Conservation (phyloP, 164 flowering plant genomes). For the Berberis thunbergii region DNA sequence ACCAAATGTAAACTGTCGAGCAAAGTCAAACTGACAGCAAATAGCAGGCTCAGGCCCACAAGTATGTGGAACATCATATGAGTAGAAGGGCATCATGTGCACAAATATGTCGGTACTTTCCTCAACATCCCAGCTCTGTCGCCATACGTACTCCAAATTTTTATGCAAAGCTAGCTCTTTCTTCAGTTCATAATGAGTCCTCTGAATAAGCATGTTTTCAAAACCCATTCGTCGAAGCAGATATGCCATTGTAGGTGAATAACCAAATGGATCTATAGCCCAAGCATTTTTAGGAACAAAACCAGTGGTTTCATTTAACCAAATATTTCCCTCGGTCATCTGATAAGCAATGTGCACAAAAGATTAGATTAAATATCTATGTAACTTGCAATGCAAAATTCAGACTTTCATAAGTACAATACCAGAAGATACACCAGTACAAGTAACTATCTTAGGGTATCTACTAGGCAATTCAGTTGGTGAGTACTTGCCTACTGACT, state of each 20-base stretch:
- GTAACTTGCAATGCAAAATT: not conserved
- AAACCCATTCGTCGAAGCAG: slow-evolving; percentile 98
- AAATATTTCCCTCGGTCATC: slow-evolving; percentile 97
- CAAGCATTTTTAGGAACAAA: slow-evolving; percentile 92
- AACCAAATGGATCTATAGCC: slow-evolving; percentile 99
- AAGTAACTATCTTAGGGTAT: too few species aligned
- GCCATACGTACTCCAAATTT: slow-evolving; percentile 89
- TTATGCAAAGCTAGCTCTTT: slow-evolving; percentile 78
- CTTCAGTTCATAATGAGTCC: slow-evolving; percentile 97
- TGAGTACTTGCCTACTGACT: too few species aligned
- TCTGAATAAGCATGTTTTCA: slow-evolving; percentile 96
- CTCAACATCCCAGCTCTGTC: slow-evolving; percentile 91
- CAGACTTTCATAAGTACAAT: not conserved
- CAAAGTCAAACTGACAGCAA: slow-evolving; percentile 99
- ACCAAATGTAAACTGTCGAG: slow-evolving; percentile 54
- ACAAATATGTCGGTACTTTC: slow-evolving; percentile 95
- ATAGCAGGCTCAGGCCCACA: slow-evolving; percentile 99
- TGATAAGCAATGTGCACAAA: slow-evolving; percentile 20
- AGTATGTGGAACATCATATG: slow-evolving; percentile 96
- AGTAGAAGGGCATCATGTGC: slow-evolving; percentile 99
- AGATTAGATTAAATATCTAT: not conserved
- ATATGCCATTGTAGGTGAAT: slow-evolving; percentile 98
- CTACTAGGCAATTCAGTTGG: too few species aligned
- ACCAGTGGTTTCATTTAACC: slow-evolving; percentile 92
- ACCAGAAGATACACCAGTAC: too few species aligned